These are phyloP conservation scores for Colletotrichum cereale DNA, from an alignment of 2,329 filamentous ascomycete genomes.

Conservation along the genomic window DNA sequence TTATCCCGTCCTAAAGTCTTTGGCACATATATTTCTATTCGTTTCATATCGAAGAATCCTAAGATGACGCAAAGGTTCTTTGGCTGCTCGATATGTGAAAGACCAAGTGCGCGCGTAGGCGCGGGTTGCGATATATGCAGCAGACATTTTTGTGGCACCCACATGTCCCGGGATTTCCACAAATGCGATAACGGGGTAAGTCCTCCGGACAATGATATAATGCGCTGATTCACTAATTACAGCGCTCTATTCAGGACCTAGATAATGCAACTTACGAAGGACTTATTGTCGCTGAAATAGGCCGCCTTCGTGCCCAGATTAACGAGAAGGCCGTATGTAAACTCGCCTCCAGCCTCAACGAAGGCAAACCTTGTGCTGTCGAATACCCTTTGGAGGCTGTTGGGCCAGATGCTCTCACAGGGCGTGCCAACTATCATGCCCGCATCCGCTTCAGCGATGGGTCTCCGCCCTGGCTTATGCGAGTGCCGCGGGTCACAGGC, in stretches of 20 bases:
- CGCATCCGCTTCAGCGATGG: constrained; percentile 45
- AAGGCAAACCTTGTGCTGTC: background rate
- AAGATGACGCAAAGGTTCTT: constrained; percentile 2
- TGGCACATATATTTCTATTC: too few species aligned
- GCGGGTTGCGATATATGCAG: background rate
- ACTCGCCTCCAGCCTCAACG: background rate
- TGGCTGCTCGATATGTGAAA: background rate
- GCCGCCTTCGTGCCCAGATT: background rate
- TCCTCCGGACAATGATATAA: constrained; percentile 18
- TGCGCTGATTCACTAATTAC: background rate
- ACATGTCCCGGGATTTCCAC: background rate
- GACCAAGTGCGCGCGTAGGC: background rate
- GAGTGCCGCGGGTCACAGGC: constrained; percentile 44
- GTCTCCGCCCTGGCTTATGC: constrained; percentile 43
- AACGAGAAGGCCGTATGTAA: background rate
- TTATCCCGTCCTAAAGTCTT: too few species aligned
- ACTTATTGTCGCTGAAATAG: background rate
- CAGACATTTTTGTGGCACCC: background rate
- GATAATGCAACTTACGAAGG: background rate
- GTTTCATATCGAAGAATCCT: background rate
- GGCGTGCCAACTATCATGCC: constrained; percentile 27
- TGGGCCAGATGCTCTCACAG: background rate
- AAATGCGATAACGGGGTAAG: background rate
- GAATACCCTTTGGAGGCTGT: background rate
- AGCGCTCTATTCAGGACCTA: constrained; percentile 16